Conservation (phyloP, 441 rosid genomes). For the Daphne laureola region DNA sequence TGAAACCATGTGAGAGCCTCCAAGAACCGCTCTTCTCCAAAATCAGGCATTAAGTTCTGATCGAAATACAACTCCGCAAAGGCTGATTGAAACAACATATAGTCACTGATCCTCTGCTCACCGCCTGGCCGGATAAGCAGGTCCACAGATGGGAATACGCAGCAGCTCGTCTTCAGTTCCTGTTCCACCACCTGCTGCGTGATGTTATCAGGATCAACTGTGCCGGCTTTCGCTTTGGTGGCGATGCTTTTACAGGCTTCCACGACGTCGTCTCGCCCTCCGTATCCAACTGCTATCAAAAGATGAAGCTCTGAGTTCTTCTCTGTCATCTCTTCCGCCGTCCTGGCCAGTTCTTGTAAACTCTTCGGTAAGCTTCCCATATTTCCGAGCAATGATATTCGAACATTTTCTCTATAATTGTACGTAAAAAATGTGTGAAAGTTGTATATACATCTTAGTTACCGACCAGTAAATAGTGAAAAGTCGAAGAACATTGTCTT, state of each 20-base stretch:
- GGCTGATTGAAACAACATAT: slow-evolving; percentile 35
- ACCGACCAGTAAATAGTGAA: not conserved
- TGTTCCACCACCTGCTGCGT: slow-evolving; percentile 18
- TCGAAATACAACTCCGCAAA: slow-evolving; percentile 30
- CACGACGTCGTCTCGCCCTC: slow-evolving; percentile 28
- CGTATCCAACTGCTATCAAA: slow-evolving; percentile 30
- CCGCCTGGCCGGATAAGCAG: slow-evolving; percentile 30
- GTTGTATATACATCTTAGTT: too few relatives aligned
- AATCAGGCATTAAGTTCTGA: slow-evolving; percentile 28
- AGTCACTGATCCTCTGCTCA: slow-evolving; percentile 33
- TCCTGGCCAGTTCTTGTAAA: slow-evolving; percentile 16
- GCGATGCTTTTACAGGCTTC: slow-evolving; percentile 38
- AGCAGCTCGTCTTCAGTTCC: slow-evolving; percentile 27
- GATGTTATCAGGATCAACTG: slow-evolving; percentile 20
- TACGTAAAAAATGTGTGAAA: too few relatives aligned
- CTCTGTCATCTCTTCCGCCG: slow-evolving; percentile 21
- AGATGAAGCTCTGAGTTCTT: slow-evolving; percentile 25
- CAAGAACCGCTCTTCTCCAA: slow-evolving; percentile 21
- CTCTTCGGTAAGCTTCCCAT: slow-evolving; percentile 19
- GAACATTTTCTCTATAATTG: slow-evolving; percentile 18
- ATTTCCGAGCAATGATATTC: slow-evolving; percentile 27
- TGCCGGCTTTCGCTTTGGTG: slow-evolving; percentile 26
- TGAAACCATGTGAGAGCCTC: slow-evolving; percentile 36
- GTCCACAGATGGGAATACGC: slow-evolving; percentile 27
- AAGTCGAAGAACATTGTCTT: not conserved